Evolutionary conservation across 2,329 filamentous ascomycete species (phyloP).

Genomic region (Trichophyton benhamiae): DNA sequence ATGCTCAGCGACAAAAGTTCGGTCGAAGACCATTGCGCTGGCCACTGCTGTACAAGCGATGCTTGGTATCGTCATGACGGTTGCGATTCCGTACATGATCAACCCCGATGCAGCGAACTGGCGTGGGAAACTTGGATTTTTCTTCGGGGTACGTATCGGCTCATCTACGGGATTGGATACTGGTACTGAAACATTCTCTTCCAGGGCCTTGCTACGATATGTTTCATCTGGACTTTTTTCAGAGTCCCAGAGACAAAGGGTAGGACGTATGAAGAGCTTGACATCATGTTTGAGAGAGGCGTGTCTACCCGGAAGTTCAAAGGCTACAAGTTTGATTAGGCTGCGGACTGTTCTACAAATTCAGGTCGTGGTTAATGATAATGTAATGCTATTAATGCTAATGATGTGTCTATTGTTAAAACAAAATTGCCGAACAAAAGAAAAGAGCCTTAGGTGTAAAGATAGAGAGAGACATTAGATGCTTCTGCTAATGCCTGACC

Average conservation of each 20-base stretch:
- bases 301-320: constrained; percentile 31
- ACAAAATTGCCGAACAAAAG: background rate
- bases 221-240: constrained; percentile 16
- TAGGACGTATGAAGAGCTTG: constrained; percentile 17
- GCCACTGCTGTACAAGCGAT: constrained; percentile 30
- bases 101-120: constrained; percentile 27
- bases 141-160: constrained; percentile 19
- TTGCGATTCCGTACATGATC: constrained; percentile 32
- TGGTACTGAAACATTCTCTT: background rate
- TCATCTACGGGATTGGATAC: background rate
- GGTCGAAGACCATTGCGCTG: constrained; percentile 36
- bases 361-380: background rate
- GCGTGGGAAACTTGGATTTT: constrained; percentile 26
- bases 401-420: background rate
- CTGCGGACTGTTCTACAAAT: background rate
- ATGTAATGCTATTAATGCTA: background rate
- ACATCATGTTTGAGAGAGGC: constrained; percentile 32
- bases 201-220: constrained; percentile 11
- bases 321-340: constrained; percentile 10
- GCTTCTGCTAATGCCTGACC: background rate
- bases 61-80: constrained; percentile 30
- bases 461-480: background rate
- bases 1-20: constrained; percentile 31
- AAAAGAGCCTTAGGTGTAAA: background rate
- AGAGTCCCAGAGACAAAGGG: constrained; percentile 17